A percentile compares a stretch with the other conserved stretches of the same genome.
Conservation (phyloP, 2,329 filamentous ascomycete species). For the Trichoderma sp. region DNA sequence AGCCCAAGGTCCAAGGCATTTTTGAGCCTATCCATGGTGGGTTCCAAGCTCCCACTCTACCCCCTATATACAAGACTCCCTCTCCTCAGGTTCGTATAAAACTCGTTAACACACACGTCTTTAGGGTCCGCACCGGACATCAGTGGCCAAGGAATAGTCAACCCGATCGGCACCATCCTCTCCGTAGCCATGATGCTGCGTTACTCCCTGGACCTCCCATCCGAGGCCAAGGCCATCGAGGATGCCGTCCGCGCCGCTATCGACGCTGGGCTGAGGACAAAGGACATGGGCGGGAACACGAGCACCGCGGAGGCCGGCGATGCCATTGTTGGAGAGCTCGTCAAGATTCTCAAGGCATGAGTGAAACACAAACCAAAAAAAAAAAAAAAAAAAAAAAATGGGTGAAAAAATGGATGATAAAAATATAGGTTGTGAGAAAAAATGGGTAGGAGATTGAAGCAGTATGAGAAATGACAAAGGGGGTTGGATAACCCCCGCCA, state of each 20-base stretch:
- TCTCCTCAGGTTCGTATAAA: no score
- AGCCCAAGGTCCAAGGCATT: constrained; percentile 82
- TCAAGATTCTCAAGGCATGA: constrained; percentile 57
- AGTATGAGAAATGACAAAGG: no score
- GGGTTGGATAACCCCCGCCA: background rate
- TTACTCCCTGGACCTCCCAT: constrained; percentile 79
- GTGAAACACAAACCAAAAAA: background rate
- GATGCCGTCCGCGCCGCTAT: constrained; percentile 76
- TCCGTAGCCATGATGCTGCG: constrained; percentile 94
- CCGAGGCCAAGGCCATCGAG: constrained; percentile 76
- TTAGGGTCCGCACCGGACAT: constrained; percentile 90
- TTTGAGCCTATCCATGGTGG: constrained; percentile 96
- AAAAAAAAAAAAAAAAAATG: no score
- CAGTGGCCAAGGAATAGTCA: constrained; percentile 84
- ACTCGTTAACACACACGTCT: no score
- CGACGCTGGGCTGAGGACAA: constrained; percentile 73
- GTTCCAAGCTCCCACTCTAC: constrained; percentile 17
- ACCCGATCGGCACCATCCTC: constrained; percentile 87
- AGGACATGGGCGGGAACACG: constrained; percentile 76
- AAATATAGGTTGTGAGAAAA: no score
- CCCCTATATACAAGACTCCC: no score
- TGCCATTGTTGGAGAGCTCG: constrained; percentile 69
- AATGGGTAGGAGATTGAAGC: no score
- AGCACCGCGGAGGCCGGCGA: constrained; percentile 73
- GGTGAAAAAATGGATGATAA: no score